phyloP scores from a whole-genome alignment of 371 early-diverging fungal genomes.

The Lichtheimia hyalospora region DNA sequence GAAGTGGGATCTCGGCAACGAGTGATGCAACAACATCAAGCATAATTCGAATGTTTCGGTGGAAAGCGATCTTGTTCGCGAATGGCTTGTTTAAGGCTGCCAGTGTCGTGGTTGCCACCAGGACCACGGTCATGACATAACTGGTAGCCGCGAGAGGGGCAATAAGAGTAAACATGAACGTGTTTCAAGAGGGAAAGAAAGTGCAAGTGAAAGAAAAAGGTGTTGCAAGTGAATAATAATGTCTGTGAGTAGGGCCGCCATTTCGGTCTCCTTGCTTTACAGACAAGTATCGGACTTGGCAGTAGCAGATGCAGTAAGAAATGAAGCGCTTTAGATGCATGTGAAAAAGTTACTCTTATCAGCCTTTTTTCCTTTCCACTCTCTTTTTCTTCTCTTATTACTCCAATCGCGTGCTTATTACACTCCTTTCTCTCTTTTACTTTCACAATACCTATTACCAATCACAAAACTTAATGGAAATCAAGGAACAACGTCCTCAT shows the following conservation, averaged over 20 bases:
- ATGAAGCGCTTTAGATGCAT: not conserved
- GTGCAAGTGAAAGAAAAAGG: not conserved
- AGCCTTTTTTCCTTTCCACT: conserved; percentile 1
- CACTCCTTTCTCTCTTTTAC: not conserved
- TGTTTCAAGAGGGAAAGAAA: not conserved
- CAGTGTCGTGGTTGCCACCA: conserved; percentile 5
- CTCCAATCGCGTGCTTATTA: not conserved
- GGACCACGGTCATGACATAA: conserved; percentile 12
- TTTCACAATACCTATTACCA: too few relatives aligned
- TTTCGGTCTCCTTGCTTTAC: too few relatives aligned
- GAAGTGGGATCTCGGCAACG: conserved; percentile 30
- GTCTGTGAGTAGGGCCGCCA: too few relatives aligned
- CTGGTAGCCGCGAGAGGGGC: conserved; percentile 15
- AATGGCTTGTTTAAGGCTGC: conserved; percentile 15
- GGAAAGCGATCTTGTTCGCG: not conserved
- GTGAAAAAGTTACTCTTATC: conserved; percentile 8
- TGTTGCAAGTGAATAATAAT: not conserved
- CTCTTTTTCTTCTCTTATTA: conserved; percentile 2
- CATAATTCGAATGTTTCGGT: conserved; percentile 12
- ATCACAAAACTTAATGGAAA: not conserved
- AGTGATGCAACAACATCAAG: conserved; percentile 13
- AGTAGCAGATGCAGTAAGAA: too few relatives aligned
- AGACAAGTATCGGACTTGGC: too few relatives aligned
- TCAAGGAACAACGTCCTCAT: not conserved
- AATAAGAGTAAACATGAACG: conserved; percentile 12